These are phyloP conservation scores for Pythium rhizo-oryzae DNA, from an alignment of 352 stramenopile species.

Conservation along the genomic window DNA sequence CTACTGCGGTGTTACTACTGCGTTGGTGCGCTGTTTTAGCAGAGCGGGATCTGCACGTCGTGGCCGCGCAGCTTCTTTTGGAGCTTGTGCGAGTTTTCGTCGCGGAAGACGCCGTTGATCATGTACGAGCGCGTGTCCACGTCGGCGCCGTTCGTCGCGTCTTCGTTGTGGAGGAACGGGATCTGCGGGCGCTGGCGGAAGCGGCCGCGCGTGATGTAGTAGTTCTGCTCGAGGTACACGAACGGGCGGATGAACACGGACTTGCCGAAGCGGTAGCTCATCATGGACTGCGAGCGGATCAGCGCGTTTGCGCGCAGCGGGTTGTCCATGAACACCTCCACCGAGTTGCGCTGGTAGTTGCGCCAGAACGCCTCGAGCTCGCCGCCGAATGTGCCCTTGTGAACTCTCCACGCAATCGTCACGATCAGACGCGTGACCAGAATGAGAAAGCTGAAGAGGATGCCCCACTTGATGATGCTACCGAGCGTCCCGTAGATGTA, in stretches of 20 bases:
- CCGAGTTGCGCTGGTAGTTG: conserved; percentile 33
- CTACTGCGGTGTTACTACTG: too few species aligned
- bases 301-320: conserved; percentile 31
- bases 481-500: conserved; percentile 27
- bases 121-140: conserved; percentile 12
- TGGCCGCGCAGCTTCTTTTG: conserved; percentile 5
- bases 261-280: conserved; percentile 32
- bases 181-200: conserved; percentile 7
- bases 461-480: conserved; percentile 19
- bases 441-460: conserved; percentile 23
- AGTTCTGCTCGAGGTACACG: conserved; percentile 36
- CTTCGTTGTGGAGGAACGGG: conserved; percentile 13
- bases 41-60: conserved; percentile 22
- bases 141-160: conserved; percentile 1
- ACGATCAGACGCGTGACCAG: conserved; percentile 16
- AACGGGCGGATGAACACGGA: conserved; percentile 32
- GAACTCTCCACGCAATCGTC: conserved; percentile 1
- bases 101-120: conserved; percentile 12
- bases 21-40: neutral
- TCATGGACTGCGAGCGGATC: conserved; percentile 26
- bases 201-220: conserved; percentile 27
- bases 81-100: conserved; percentile 15
- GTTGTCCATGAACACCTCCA: conserved; percentile 32
- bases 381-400: conserved; percentile 20
- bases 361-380: conserved; percentile 28